Base-by-base conservation (phyloP, 208 protist genomes). In the Porcisia deanei region DNA sequence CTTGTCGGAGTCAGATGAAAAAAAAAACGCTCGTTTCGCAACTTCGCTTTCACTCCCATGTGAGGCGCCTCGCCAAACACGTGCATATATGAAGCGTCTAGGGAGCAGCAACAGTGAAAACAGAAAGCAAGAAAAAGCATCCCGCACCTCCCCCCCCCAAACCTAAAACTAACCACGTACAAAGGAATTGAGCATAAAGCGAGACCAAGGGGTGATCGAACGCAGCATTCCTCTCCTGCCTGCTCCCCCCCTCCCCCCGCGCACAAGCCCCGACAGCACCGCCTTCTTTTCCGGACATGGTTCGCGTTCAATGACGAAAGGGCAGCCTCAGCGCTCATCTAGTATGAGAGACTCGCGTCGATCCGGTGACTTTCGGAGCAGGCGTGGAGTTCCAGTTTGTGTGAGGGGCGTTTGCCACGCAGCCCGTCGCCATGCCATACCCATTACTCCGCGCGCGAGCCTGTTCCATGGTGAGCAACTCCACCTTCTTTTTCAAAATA, bases 401-500 rank as follows among this genome's bases (percentile, higher is more conserved):
- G 0, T 53, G 55, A 20, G 45, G 30, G 3, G 49, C 54, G 5
- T 18, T 43, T 25, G 53, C 12, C 54, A 37, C 47, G 54, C 45
- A 59, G 49, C 54, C 37, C 3, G 53, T 9, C 0, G 61, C 59
- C 5, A 67, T 49, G 45, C 69, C 57, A 69, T 73, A 76, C 41
- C 53, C 71, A 8, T 73, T 57, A 58, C 65, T 60, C 60, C 80
- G 77, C n/a, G 77, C 79, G 2, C 86, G 84, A 18, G 75, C 76
- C 71, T 85, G 77, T 69, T 90, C 86, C 83, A 90, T 85, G 4
- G 66, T 75, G 8, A 90, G 77, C 71, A 90, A 73, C 59, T 90
- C 83, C 69, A 90, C 82, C 45, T 81, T 69, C 73, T 88, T 90
- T 71, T 81, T 83, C 39, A 90, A 59, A 22, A 86, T 82, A 70